Base-by-base conservation (phyloP, 306 rosid species). In the Inga leiocalycina region DNA sequence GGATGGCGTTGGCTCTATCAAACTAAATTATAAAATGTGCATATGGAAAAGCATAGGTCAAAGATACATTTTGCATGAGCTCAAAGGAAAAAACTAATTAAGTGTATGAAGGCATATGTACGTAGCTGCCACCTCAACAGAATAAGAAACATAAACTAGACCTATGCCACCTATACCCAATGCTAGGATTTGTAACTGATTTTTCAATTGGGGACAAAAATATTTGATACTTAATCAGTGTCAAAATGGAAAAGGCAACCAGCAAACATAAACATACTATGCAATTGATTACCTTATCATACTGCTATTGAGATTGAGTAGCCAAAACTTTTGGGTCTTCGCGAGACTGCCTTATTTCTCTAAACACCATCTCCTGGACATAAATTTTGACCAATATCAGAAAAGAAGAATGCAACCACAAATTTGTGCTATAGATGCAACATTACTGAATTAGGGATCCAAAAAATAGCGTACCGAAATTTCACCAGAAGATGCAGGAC, bases 111-210 rank as follows among this genome's bases (percentile, higher is more conserved):
- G 52, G 83, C 61, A 81, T 8, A 87, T 78, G 56, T 87, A 96
- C 99, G 98, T 96, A 74, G 92, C 97, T 8, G 97, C 89, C 71
- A 92, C 89, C 91, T 92, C 93, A 41, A 97, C 97, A 68, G 99
- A 84, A 83, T 96, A 96, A 32, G 97, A 92, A 86, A 91, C 82
- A 85, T 89, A 96, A 72, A 87, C 85, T 82, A 96, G 89, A 74
- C 99, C 98, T 76, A 96, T 76, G 27, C 93, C 90, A 44, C 99
- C 99, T n/a, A 93, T 85, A 59, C 91, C 99, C 84, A 92, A 82
- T 24, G 98, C 93, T 79, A 92, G 91, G 71, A 74, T 27, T 88
- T 96, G 97, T 79, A 96, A 15, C 88, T 88, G 93, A 34, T 64
- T 89, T 86, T 92, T 96, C 82, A 96, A 82, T 98, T 96, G 93